Evolutionary conservation across 1,284 basidiomycete genomes (phyloP).

Genomic region (Boletus smithii): DNA sequence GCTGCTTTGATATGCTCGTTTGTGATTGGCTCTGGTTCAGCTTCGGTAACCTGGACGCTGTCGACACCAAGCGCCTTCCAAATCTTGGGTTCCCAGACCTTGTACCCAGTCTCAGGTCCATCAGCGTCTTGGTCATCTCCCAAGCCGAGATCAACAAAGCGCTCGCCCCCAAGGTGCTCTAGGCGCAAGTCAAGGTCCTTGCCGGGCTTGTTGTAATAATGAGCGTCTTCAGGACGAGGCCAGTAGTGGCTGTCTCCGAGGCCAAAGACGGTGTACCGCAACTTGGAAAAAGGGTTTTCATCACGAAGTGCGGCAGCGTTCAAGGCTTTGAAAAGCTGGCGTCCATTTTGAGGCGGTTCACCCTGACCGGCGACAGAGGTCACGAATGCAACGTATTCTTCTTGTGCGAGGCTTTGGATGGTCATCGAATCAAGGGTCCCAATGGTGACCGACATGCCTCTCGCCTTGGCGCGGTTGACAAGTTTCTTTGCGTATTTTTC

Average conservation of each 20-base stretch:
- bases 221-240: constrained; percentile 94
- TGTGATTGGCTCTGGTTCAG: constrained; percentile 94
- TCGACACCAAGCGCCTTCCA: constrained; percentile 98
- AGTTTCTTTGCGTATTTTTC: constrained; percentile 96
- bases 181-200: constrained; percentile 87
- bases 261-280: constrained; percentile 84
- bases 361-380: constrained; percentile 99
- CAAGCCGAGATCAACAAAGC: constrained; percentile 74
- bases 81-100: constrained; percentile 85
- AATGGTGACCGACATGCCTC: constrained; percentile 78
- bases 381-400: constrained; percentile 85
- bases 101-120: constrained; percentile 95
- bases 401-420: constrained; percentile 68
- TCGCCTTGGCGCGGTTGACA: constrained; percentile 76
- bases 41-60: constrained; percentile 83
- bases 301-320: constrained; percentile 62
- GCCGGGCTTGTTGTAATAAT: constrained; percentile 96
- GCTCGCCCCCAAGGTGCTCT: constrained; percentile 71
- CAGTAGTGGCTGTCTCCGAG: constrained; percentile 99
- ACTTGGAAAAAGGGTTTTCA: constrained; percentile 54
- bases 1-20: constrained; percentile 99
- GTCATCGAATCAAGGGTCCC: constrained; percentile 76
- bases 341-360: constrained; percentile 95
- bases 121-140: constrained; percentile 99
- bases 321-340: constrained; percentile 85